These are phyloP conservation scores for Ascocoryne sarcoides DNA, from an alignment of 2,329 filamentous ascomycete genomes.

Conservation along the genomic window DNA sequence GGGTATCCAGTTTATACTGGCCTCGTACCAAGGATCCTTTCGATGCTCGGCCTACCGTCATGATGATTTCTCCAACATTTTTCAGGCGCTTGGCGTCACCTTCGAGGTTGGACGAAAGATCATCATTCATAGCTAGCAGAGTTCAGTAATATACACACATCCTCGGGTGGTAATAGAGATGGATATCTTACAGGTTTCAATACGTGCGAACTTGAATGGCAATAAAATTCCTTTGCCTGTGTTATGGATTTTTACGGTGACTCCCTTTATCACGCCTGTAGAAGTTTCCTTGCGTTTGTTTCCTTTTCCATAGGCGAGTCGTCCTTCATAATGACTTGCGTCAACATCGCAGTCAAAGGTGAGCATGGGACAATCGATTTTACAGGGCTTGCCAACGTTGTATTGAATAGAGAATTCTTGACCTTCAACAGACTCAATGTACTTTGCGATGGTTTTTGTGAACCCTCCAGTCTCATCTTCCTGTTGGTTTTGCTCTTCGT, in stretches of 20 bases:
- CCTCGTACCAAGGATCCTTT: too few species aligned
- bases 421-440: constrained; percentile 1
- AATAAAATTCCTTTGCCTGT: background rate
- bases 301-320: too few species aligned
- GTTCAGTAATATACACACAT: background rate
- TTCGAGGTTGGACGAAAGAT: constrained; percentile 1
- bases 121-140: constrained; percentile 3
- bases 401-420: constrained; percentile 3
- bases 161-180: background rate
- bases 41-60: too few species aligned
- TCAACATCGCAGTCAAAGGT: background rate
- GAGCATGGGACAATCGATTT: background rate
- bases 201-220: constrained; percentile 7
- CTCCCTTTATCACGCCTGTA: background rate
- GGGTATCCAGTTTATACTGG: too few species aligned
- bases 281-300: background rate
- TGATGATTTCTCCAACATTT: constrained; percentile 9
- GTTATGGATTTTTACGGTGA: too few species aligned
- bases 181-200: constrained; percentile 7
- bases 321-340: background rate
- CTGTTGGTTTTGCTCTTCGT: background rate
- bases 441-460: background rate
- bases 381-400: background rate
- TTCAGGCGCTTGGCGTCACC: constrained; percentile 4
- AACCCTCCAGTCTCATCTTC: background rate